Conservation (phyloP, 1,284 basidiomycete species). For the Leccinum pseudoinsigne region DNA sequence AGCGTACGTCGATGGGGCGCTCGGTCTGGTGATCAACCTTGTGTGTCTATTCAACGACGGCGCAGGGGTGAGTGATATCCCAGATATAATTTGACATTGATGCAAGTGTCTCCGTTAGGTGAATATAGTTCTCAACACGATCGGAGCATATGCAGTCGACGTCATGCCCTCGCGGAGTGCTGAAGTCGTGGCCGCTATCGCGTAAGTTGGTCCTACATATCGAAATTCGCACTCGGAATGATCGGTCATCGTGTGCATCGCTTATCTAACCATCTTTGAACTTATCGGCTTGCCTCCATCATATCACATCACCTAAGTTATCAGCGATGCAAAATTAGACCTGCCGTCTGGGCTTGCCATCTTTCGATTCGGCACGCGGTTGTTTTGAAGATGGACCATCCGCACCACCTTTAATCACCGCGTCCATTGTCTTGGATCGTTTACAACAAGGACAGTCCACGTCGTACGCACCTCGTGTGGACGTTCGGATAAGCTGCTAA, state of each 20-base stretch:
- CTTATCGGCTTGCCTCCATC: no score
- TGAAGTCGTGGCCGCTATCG: slow-evolving; percentile 48
- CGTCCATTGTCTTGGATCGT: no score
- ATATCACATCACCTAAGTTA: no score
- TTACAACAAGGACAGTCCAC: no score
- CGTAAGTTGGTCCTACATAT: slow-evolving; percentile 26
- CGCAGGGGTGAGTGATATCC: slow-evolving; percentile 40
- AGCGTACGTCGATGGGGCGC: slow-evolving; percentile 38
- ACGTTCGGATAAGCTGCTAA: no score
- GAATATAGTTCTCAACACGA: slow-evolving; percentile 48
- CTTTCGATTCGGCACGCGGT: no score
- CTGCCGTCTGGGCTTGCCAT: no score
- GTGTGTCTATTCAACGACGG: slow-evolving; percentile 50
- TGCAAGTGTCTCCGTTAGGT: slow-evolving; percentile 30
- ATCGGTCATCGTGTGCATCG: neutral
- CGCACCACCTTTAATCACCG: no score
- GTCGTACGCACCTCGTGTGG: no score
- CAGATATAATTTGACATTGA: neutral
- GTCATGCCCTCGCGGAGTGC: slow-evolving; percentile 51
- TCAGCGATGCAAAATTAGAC: no score
- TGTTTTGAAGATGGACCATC: no score
- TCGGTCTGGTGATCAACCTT: slow-evolving; percentile 43
- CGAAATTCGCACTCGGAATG: neutral
- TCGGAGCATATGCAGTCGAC: slow-evolving; percentile 59
- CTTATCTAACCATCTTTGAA: slow-evolving; percentile 3